These are phyloP conservation scores for Diversispora eburnea DNA, from an alignment of 192 early-diverging fungal genomes.

Conservation along the genomic window DNA sequence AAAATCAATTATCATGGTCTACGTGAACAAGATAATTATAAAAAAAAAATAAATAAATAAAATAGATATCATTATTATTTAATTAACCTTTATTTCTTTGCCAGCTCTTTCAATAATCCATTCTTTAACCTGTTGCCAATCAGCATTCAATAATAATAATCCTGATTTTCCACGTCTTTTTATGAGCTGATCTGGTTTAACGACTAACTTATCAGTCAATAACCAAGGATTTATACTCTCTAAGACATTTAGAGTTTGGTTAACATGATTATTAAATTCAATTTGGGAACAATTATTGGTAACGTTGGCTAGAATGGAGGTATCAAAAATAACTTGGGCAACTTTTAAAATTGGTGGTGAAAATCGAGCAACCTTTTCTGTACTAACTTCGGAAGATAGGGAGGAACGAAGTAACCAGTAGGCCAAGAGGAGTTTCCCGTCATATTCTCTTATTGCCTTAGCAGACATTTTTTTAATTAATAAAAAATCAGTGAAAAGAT, in stretches of 20 bases:
- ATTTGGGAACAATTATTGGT: constrained; percentile 42
- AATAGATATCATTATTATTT: background rate
- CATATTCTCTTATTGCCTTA: constrained; percentile 94
- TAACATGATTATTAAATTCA: constrained; percentile 62
- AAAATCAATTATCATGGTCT: constrained; percentile 9
- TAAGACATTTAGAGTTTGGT: constrained; percentile 50
- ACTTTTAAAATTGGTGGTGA: constrained; percentile 67
- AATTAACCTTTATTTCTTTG: constrained; percentile 70
- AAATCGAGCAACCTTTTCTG: constrained; percentile 58
- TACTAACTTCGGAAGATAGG: constrained; percentile 43
- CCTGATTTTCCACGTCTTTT: constrained; percentile 98
- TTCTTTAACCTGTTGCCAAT: constrained; percentile 80
- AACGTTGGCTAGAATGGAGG: constrained; percentile 46
- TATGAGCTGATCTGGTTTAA: constrained; percentile 98
- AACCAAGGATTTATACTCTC: constrained; percentile 87
- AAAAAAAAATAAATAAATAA: constrained; percentile 1
- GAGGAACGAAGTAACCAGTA: constrained; percentile 81
- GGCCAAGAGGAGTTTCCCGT: constrained; percentile 94
- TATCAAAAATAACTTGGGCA: constrained; percentile 76
- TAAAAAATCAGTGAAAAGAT: background rate
- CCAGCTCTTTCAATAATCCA: constrained; percentile 93
- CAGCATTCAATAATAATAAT: constrained; percentile 85
- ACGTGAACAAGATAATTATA: background rate
- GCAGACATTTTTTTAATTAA: constrained; percentile 59
- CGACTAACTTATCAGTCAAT: constrained; percentile 78